These are phyloP conservation scores for Ambrosia hybrid DNA, from an alignment of 140 eudicot species.

Conservation along the genomic window DNA sequence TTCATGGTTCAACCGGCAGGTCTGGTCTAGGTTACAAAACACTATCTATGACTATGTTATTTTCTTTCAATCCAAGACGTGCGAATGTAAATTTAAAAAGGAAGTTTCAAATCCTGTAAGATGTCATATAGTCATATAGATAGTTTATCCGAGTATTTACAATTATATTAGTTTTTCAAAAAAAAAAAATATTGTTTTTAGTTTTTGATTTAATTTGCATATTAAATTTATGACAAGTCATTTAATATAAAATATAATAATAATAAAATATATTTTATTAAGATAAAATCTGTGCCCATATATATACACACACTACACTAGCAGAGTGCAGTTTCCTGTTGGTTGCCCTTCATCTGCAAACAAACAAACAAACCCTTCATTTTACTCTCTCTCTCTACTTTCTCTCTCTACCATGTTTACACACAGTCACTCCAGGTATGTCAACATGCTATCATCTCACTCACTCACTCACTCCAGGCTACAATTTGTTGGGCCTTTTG, in stretches of 20 bases:
- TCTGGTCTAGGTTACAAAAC: too few species aligned
- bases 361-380: constrained; percentile 28
- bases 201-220: too few species aligned
- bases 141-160: too few species aligned
- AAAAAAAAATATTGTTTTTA: too few species aligned
- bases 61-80: too few species aligned
- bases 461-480: constrained; percentile 27
- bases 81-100: too few species aligned
- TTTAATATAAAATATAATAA: too few species aligned
- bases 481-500: constrained; percentile 9
- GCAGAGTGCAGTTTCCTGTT: constrained; percentile 18
- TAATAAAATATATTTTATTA: not conserved
- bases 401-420: constrained; percentile 34
- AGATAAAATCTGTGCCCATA: not conserved
- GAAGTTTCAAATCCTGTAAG: too few species aligned
- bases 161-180: too few species aligned
- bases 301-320: not conserved
- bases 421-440: constrained; percentile 28
- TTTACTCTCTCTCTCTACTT: constrained; percentile 19
- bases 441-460: constrained; percentile 20
- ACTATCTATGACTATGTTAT: too few species aligned
- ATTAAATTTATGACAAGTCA: not conserved
- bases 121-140: too few species aligned
- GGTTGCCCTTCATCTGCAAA: constrained; percentile 23
- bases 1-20: too few species aligned